These are phyloP conservation scores for Mortierella sp. DNA, from an alignment of 371 early-diverging fungal genomes.

Conservation along the genomic window DNA sequence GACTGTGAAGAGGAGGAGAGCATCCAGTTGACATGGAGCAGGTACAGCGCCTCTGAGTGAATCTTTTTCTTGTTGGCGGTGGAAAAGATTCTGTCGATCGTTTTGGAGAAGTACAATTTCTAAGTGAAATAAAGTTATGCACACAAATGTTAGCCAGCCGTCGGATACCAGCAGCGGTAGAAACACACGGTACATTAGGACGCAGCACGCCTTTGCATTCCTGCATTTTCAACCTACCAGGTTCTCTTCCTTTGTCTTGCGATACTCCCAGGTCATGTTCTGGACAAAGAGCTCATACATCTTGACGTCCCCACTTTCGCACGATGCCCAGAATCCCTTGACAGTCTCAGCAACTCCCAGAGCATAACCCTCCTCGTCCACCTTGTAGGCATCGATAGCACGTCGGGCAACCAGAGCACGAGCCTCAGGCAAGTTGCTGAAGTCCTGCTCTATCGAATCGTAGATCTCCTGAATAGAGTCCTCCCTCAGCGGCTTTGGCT, in stretches of 20 bases:
- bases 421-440: conserved; percentile 68
- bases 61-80: conserved; percentile 59
- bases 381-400: conserved; percentile 56
- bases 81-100: conserved; percentile 62
- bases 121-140: conserved; percentile 19
- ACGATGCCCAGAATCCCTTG: conserved; percentile 42
- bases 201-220: neutral
- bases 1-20: conserved; percentile 59
- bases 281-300: conserved; percentile 73
- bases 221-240: conserved; percentile 56
- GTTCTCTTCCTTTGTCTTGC: conserved; percentile 67
- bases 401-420: conserved; percentile 73
- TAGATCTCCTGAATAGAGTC: conserved; percentile 53
- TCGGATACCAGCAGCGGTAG: neutral
- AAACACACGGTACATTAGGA: neutral
- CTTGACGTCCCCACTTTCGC: conserved; percentile 51
- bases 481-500: conserved; percentile 63
- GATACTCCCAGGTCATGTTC: conserved; percentile 70
- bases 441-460: conserved; percentile 74
- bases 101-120: conserved; percentile 69
- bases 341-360: conserved; percentile 36
- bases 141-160: neutral
- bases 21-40: conserved; percentile 57
- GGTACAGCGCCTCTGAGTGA: conserved; percentile 64
- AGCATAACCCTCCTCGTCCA: conserved; percentile 60